Percentiles rank a stretch among this genome's conserved stretches.
Conservation (phyloP, 2,329 filamentous ascomycete species). For the Ceratocystis colombiana region DNA sequence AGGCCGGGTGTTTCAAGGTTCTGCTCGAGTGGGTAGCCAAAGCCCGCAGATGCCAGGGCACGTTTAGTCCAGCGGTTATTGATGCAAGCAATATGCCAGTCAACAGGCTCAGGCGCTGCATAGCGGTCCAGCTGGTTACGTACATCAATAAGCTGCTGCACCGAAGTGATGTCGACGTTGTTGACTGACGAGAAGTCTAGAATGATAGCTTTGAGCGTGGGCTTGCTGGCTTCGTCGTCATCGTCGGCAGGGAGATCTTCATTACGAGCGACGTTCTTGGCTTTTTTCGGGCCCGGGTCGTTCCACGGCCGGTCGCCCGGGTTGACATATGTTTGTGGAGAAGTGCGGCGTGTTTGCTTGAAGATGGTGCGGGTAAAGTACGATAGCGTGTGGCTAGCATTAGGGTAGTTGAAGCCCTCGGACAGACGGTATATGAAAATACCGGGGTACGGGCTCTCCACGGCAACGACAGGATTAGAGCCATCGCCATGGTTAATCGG, state of each 20-base stretch:
- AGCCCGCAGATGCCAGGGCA: constrained; percentile 74
- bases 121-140: constrained; percentile 89
- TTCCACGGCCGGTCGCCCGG: constrained; percentile 87
- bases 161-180: constrained; percentile 83
- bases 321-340: constrained; percentile 52
- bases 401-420: constrained; percentile 94
- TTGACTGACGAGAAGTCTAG: constrained; percentile 91
- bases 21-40: constrained; percentile 62
- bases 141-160: constrained; percentile 87
- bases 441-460: constrained; percentile 78
- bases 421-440: constrained; percentile 93
- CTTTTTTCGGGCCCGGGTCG: constrained; percentile 63
- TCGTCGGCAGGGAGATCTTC: constrained; percentile 23
- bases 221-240: constrained; percentile 40
- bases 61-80: constrained; percentile 93
- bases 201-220: constrained; percentile 77
- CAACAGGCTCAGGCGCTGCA: constrained; percentile 66
- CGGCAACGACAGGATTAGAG: constrained; percentile 70
- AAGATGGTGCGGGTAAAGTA: constrained; percentile 61
- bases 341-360: constrained; percentile 63
- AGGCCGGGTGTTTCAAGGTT: constrained; percentile 36
- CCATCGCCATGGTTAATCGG: constrained; percentile 82
- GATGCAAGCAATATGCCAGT: constrained; percentile 94
- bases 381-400: constrained; percentile 80
- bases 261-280: constrained; percentile 33